phyloP scores from a whole-genome alignment of 2,329 filamentous ascomycete genomes.

The Plenodomus tracheiphilus region DNA sequence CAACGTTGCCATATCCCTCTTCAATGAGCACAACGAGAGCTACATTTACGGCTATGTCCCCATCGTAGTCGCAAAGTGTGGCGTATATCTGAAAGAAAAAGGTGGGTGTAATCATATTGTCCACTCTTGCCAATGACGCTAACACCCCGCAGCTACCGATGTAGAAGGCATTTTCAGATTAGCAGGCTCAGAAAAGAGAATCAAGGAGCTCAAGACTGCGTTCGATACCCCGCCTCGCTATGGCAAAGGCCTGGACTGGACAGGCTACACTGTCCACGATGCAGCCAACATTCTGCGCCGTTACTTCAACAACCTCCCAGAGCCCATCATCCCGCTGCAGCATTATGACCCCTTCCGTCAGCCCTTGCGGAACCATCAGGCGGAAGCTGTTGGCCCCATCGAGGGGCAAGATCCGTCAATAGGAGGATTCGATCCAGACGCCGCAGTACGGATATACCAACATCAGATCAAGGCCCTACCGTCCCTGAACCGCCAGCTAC shows the following conservation, averaged over 20 bases:
- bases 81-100: slow-evolving; percentile 96
- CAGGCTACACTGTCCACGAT: slow-evolving; percentile 97
- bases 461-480: slow-evolving; percentile 89
- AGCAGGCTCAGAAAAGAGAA: slow-evolving; percentile 94
- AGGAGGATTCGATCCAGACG: slow-evolving; percentile 72
- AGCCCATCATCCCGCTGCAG: slow-evolving; percentile 92
- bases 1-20: slow-evolving; percentile 95
- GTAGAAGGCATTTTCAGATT: slow-evolving; percentile 96
- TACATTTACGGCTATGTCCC: slow-evolving; percentile 99
- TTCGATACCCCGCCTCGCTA: slow-evolving; percentile 90
- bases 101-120: slow-evolving; percentile 57
- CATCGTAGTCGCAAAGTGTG: slow-evolving; percentile 97
- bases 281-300: slow-evolving; percentile 93
- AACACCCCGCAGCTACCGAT: slow-evolving; percentile 70
- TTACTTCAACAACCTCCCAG: slow-evolving; percentile 94
- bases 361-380: slow-evolving; percentile 72
- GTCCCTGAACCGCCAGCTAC: slow-evolving; percentile 86
- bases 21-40: slow-evolving; percentile 88
- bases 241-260: slow-evolving; percentile 95
- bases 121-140: slow-evolving; percentile 17
- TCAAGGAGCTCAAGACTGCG: slow-evolving; percentile 89
- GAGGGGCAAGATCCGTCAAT: slow-evolving; percentile 67
- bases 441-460: slow-evolving; percentile 83
- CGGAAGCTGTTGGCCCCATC: slow-evolving; percentile 69
- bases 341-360: slow-evolving; percentile 91